These are phyloP conservation scores for Boletus hoseneyae DNA, from an alignment of 1,284 basidiomycete species.

Conservation along the genomic window DNA sequence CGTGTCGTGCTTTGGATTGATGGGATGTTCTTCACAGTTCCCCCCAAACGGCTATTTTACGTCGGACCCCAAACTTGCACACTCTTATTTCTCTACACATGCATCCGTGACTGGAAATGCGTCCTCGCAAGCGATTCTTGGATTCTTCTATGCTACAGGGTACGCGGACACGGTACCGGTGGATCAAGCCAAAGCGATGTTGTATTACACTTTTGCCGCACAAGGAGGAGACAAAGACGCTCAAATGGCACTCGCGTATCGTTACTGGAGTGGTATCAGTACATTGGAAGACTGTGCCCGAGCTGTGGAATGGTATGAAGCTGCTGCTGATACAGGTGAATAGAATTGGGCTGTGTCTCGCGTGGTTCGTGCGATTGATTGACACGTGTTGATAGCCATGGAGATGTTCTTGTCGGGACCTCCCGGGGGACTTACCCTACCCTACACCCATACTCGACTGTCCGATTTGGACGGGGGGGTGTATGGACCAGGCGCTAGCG, in stretches of 20 bases:
- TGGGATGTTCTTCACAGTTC: constrained; percentile 43
- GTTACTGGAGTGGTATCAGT: constrained; percentile 95
- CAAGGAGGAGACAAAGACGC: constrained; percentile 84
- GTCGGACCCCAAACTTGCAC: constrained; percentile 58
- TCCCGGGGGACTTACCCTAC: constrained; percentile 86
- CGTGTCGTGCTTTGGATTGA: not conserved
- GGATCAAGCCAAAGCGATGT: constrained; percentile 74
- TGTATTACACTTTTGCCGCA: constrained; percentile 93
- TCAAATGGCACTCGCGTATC: constrained; percentile 90
- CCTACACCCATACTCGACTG: constrained; percentile 77
- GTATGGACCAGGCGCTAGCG: constrained; percentile 91
- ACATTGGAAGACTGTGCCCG: constrained; percentile 81
- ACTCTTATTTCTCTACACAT: constrained; percentile 57
- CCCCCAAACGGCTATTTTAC: constrained; percentile 65
- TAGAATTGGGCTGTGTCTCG: constrained; percentile 29
- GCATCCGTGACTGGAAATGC: constrained; percentile 72
- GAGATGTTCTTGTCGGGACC: constrained; percentile 78
- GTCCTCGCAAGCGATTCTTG: constrained; percentile 79
- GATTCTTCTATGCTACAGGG: constrained; percentile 86
- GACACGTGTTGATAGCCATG: constrained; percentile 50
- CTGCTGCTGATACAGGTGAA: constrained; percentile 78
- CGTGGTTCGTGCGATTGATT: not conserved
- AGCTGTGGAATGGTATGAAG: constrained; percentile 85
- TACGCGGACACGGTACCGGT: constrained; percentile 69
- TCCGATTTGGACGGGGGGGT: constrained; percentile 91